These are phyloP conservation scores for Theileria orientalis DNA, from an alignment of 169 alveolate genomes.

Conservation along the genomic window DNA sequence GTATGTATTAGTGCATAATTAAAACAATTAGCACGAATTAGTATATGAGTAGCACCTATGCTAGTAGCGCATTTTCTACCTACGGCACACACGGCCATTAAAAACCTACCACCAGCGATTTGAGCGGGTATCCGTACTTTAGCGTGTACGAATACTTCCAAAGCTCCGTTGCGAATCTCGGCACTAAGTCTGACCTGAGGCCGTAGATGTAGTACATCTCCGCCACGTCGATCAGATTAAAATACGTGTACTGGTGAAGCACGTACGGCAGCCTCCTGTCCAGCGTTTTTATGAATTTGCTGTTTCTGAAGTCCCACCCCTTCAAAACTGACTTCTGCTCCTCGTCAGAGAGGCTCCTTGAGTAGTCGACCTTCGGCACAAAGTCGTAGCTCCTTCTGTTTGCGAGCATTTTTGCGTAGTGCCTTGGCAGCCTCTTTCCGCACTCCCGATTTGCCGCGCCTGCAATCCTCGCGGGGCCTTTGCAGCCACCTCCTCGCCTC, in stretches of 20 bases:
- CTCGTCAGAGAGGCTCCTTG: constrained; percentile 1
- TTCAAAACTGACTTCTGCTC: constrained; percentile 10
- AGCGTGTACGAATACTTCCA: constrained; percentile 59
- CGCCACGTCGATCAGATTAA: constrained; percentile 54
- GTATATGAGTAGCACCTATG: neutral
- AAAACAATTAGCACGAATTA: neutral
- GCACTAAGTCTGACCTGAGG: constrained; percentile 26
- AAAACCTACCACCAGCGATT: constrained; percentile 48
- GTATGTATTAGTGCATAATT: neutral
- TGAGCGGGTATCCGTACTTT: constrained; percentile 60
- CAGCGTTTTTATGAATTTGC: constrained; percentile 26
- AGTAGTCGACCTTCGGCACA: constrained; percentile 21
- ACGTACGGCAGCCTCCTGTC: constrained; percentile 31
- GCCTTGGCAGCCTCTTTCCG: constrained; percentile 10
- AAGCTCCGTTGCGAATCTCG: constrained; percentile 57
- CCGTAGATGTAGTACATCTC: constrained; percentile 52
- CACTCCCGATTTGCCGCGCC: neutral
- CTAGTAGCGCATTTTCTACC: neutral
- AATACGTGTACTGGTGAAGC: constrained; percentile 55
- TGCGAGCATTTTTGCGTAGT: neutral
- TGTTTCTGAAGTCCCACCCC: constrained; percentile 29
- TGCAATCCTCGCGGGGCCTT: no score
- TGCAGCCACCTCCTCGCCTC: no score
- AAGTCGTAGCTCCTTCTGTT: constrained; percentile 16
- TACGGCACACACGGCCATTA: neutral